A percentile compares a stretch with the other conserved stretches of the same genome.
Evolutionary conservation across 441 rosid genomes (phyloP).

Genomic region (Metrosideros polymorpha): DNA sequence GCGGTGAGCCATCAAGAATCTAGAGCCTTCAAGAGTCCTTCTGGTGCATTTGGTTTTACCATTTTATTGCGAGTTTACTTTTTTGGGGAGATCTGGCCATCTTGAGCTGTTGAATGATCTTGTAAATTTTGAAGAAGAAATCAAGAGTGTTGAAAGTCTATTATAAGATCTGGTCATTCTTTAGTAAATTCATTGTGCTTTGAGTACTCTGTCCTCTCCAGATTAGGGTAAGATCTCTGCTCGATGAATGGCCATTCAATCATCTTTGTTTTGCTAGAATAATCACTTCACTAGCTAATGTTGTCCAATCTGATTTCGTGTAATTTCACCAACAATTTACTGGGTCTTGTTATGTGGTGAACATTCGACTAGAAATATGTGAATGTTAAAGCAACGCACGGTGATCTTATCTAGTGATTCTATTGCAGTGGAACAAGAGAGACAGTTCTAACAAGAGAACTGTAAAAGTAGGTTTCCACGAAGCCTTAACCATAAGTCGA

Average conservation of each 20-base stretch:
- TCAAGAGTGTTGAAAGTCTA: background rate
- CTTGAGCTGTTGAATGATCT: background rate
- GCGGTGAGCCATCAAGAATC: background rate
- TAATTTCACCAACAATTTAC: too few relatives aligned
- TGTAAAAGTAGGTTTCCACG: too few relatives aligned
- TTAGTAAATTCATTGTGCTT: background rate
- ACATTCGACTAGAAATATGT: too few relatives aligned
- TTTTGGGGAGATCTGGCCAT: background rate
- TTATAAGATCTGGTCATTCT: background rate
- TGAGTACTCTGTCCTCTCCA: background rate
- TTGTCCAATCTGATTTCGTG: too few relatives aligned
- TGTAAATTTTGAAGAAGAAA: background rate
- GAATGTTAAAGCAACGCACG: too few relatives aligned
- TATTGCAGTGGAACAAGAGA: too few relatives aligned
- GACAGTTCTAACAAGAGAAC: background rate
- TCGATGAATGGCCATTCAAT: background rate
- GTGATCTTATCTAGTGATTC: too few relatives aligned
- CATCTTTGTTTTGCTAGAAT: background rate
- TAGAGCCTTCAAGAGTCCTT: background rate
- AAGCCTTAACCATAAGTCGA: too few relatives aligned
- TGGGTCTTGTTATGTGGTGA: too few relatives aligned
- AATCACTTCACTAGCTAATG: too few relatives aligned
- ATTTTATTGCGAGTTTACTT: too few relatives aligned
- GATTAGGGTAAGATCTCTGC: background rate
- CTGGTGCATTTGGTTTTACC: background rate